Base-by-base conservation (phyloP, 1,284 basidiomycete genomes). In the Hemileia vastatrix region DNA sequence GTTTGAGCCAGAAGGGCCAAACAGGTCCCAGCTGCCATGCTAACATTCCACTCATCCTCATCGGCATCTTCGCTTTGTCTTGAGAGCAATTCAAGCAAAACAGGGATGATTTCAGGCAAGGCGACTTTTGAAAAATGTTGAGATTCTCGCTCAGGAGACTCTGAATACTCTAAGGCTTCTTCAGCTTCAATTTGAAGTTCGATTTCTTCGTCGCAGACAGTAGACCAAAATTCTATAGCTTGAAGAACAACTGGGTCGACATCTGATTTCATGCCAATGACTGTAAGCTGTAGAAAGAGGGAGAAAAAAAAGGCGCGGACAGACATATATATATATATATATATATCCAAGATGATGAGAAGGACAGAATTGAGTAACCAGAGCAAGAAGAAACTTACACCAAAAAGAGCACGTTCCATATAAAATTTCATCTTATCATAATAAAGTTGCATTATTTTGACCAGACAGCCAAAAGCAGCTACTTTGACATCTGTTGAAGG, bases 361-460 rank as follows among this genome's bases (percentile, higher is more conserved):
- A n/a, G 2, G 33, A 19, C 13, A 24, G 36, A 23, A 21, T 15
- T 4, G 51, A 32, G 19, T 6, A 15, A 32, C 24, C 24, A 15
- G 33, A 57, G 18, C 6, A 24, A 45, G 58, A 21, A 67, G 54
- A 3, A 13, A 81, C 87, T 67, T 78, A 94, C 90, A 36, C 94
- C 94, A 73, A 98, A 98, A 51, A 99, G 80, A 0, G 95, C 94
- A 72, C 94, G 88, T 77, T 99, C 95, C 94, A 99, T 97, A 81
- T 99, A 99, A 77, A 94, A 87, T 45, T 84, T 84, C 94, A 99
- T 99, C 81, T 95, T 96, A 74, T 95, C 91, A 77, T 99, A 99
- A 80, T 98, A 99, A 62, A 96, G 79, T 69, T 87, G 86, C 95
- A 99, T 98, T 75, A 97, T 94, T 71, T 86, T 84, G 51, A 98